Base-by-base conservation (phyloP, 2,329 filamentous ascomycete genomes). In the Curvularia verruculosa region DNA sequence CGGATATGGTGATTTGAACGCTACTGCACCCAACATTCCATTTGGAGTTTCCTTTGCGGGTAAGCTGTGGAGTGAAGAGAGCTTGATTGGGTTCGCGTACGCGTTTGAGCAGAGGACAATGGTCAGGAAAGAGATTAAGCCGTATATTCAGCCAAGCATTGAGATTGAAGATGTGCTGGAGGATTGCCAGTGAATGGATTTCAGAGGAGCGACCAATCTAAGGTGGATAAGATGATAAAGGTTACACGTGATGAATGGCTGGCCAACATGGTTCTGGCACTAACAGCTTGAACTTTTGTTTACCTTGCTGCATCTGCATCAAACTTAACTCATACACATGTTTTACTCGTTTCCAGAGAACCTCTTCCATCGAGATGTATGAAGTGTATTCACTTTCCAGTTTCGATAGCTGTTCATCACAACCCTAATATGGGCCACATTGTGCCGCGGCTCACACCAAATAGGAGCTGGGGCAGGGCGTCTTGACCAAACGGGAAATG, bases 41-140 rank as follows among this genome's bases (percentile, higher is more conserved):
- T 88, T 89, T 66, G 88, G 88, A 0, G 74, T 91, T 10, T 81
- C 80, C 7, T 90, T 90, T 64, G 76, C 89, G 44, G 89, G 87
- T 0, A 73, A 74, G 2, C 81, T 80, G 47, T 91, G 84, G 77
- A 83, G 80, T 34, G 88, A 91, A 71, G 83, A 83, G 65, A 79
- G 74, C 28, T 67, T 91, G 62, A 84, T 91, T 55, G 84, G 84
- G 0, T 82, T 87, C 68, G 88, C 87, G 6, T 90, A 88, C 78
- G 87, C 85, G 3, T 89, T 86, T 73, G 88, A 91, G 77, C 85
- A 89, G 76, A 77, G 80, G 60, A 88, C 82, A 2, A 72, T 75
- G 65, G 77, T 80, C 10, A 75, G 85, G 47, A 65, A 73, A 39
- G 79, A 78, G 58, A 74, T 84, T 1, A 75, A 78, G 72, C 81